Evolutionary conservation across 2,329 filamentous ascomycete genomes (phyloP).

Genomic region (Aspergillus ochraceus): DNA sequence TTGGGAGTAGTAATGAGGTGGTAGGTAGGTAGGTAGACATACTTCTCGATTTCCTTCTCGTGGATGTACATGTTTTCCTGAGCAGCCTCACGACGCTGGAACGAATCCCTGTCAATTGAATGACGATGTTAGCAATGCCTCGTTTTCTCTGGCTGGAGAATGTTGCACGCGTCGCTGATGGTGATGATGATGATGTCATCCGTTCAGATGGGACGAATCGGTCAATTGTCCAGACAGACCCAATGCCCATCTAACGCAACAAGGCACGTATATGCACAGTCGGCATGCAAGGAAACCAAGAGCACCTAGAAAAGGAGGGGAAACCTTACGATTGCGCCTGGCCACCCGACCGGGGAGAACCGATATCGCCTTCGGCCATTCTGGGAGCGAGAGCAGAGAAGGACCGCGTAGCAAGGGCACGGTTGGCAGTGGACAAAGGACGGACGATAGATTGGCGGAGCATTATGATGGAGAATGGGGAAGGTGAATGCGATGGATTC

Average conservation of each 20-base stretch:
- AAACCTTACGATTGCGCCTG: slow-evolving; percentile 37
- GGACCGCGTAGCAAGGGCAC: slow-evolving; percentile 52
- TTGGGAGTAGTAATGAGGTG: neutral
- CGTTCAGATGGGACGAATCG: neutral
- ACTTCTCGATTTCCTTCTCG: slow-evolving; percentile 87
- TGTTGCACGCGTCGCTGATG: neutral
- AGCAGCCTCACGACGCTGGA: slow-evolving; percentile 88
- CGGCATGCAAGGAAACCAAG: neutral
- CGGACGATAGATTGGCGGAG: slow-evolving; percentile 64
- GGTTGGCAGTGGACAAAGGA: slow-evolving; percentile 56
- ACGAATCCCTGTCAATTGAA: slow-evolving; percentile 68
- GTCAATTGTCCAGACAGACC: neutral
- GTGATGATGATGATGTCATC: slow-evolving; percentile 17
- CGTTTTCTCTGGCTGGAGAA: neutral
- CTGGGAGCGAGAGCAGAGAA: slow-evolving; percentile 64
- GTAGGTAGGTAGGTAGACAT: slow-evolving; percentile 15
- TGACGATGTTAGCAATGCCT: slow-evolving; percentile 6
- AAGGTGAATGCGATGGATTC: neutral
- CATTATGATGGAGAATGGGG: slow-evolving; percentile 50
- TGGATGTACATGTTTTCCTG: slow-evolving; percentile 82
- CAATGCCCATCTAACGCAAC: neutral
- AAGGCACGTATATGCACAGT: neutral
- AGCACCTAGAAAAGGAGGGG: neutral
- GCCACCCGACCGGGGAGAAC: slow-evolving; percentile 45
- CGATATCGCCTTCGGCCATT: slow-evolving; percentile 71